Percentiles rank a stretch among this genome's conserved stretches.
These are phyloP conservation scores for Mrakia frigida DNA, from an alignment of 768 basidiomycete species.

Conservation along the genomic window DNA sequence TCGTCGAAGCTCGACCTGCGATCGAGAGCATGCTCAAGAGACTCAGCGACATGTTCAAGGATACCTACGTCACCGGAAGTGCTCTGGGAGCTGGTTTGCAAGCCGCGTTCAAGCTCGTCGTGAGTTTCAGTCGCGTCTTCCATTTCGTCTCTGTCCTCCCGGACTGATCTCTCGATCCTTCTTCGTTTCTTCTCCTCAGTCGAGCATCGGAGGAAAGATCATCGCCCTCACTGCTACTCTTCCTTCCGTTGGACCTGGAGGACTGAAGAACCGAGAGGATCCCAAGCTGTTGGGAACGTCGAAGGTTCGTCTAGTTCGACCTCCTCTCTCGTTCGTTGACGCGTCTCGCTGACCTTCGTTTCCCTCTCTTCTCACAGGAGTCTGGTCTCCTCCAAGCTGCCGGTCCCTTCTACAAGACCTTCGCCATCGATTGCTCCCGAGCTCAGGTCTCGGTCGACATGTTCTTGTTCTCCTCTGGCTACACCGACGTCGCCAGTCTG, in stretches of 20 bases:
- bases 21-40: slow-evolving; percentile 75
- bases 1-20: slow-evolving; percentile 72
- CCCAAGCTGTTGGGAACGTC: slow-evolving; percentile 90
- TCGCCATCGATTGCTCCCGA: slow-evolving; percentile 96
- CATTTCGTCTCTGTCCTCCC: not conserved
- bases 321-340: not conserved
- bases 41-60: slow-evolving; percentile 95
- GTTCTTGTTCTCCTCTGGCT: slow-evolving; percentile 92
- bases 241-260: slow-evolving; percentile 81
- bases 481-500: slow-evolving; percentile 91
- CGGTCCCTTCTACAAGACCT: slow-evolving; percentile 93
- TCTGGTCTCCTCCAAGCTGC: slow-evolving; percentile 88
- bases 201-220: slow-evolving; percentile 91
- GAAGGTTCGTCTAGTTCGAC: slow-evolving; percentile 55
- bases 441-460: slow-evolving; percentile 97
- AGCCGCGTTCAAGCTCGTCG: slow-evolving; percentile 93
- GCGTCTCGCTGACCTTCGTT: not conserved
- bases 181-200: slow-evolving; percentile 48
- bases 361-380: slow-evolving; percentile 53
- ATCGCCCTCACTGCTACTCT: slow-evolving; percentile 76
- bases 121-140: slow-evolving; percentile 41
- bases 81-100: slow-evolving; percentile 92
- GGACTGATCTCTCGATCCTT: not conserved
- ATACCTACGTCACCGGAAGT: slow-evolving; percentile 87
- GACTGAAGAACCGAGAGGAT: slow-evolving; percentile 93